Evolutionary conservation across 768 basidiomycete species (phyloP), one percentile per base, ranked within the genome.

Genomic region (Hericium alpestre): DNA sequence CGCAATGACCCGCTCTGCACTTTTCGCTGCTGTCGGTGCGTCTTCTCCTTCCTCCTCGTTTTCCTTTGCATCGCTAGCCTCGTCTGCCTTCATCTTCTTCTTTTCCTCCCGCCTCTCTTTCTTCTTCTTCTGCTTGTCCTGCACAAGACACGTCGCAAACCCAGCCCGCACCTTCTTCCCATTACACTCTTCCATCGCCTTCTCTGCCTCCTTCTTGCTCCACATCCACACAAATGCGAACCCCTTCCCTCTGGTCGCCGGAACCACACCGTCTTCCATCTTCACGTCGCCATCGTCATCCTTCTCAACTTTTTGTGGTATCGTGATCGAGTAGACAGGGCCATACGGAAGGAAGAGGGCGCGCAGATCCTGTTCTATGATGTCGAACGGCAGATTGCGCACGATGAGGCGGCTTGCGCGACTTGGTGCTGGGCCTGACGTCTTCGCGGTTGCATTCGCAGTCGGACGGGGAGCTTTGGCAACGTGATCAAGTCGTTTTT

Each of bases 221-320:
- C 93, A 69, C 81, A 91, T 93, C 91, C 93, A 95, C 10, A 98
- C 84, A 64, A 98, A 97, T 0, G 93, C 95, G 63, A 95, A 98
- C 0, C 94, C 93, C 63, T 86, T 85, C 46, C 79, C 74, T 32
- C 79, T 74, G 12, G 25, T 38, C 27, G 40, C 15, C 15, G 58
- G 41, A 16, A 55, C 46, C 50, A 52, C 61, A 9, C 56, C 64
- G 6, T 68, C 69, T 4, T 68, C 72, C 2, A 68, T 67, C 1
- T 67, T 63, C 50, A 68, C 63, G 59, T 69, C 58, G 53, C 60
- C 53, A 56, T 67, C 59, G 56, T 61, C 55, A 61, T 62, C 62
- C 47, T 72, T 69, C 16, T 4, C 25, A 15, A 25, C n/a, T 5
- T 20, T 16, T n/a, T 70, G 70, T 0, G 93, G 94, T 16, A 95